A percentile compares a stretch with the other conserved stretches of the same genome.
phyloP scores from a whole-genome alignment of 208 protist genomes.

The Angomonas ambiguus region DNA sequence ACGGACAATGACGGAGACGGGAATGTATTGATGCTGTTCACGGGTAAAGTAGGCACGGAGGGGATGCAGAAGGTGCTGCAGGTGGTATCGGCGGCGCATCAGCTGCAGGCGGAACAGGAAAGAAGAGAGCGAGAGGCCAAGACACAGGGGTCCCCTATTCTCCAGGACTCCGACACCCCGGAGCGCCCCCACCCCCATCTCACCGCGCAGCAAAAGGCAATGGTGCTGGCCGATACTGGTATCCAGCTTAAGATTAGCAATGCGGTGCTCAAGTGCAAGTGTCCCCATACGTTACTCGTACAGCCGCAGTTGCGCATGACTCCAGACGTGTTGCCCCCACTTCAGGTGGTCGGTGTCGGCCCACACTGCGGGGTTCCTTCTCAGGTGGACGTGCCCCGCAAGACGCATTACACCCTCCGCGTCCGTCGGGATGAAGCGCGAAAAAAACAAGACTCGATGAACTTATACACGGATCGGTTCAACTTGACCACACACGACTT shows the following conservation, averaged over 20 bases:
- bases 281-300: slow-evolving; percentile 79
- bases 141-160: background rate
- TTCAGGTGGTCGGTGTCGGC: slow-evolving; percentile 59
- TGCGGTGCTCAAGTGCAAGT: slow-evolving; percentile 85
- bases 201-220: background rate
- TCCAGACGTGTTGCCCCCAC: slow-evolving; percentile 46
- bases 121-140: background rate
- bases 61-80: slow-evolving; percentile 21
- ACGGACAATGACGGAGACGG: slow-evolving; percentile 65
- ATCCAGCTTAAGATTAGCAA: slow-evolving; percentile 80
- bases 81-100: slow-evolving; percentile 6
- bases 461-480: background rate
- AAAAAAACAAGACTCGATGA: background rate
- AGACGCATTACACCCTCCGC: background rate
- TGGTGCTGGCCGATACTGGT: slow-evolving; percentile 18
- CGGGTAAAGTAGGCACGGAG: slow-evolving; percentile 31
- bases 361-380: slow-evolving; percentile 49
- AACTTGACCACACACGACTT: slow-evolving; percentile 18
- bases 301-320: slow-evolving; percentile 64
- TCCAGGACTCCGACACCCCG: background rate
- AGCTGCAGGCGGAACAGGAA: background rate
- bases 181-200: background rate
- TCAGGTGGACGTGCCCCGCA: background rate
- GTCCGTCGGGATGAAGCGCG: background rate
- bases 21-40: slow-evolving; percentile 79